Conservation (phyloP, 345 rosid genomes). For the Syzygium aromaticum region DNA sequence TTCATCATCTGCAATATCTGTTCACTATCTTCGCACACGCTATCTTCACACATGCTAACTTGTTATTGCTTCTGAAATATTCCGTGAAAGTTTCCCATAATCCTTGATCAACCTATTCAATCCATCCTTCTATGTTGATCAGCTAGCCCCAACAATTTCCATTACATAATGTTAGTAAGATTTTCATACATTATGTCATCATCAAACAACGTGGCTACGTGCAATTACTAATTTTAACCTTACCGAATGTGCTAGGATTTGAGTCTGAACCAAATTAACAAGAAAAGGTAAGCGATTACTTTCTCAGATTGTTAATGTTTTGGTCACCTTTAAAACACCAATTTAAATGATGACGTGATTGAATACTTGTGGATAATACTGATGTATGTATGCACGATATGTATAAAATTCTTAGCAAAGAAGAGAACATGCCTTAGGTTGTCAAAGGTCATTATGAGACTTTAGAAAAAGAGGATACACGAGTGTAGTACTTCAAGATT, state of each 20-base stretch:
- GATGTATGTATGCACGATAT: background rate
- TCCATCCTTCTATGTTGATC: no score
- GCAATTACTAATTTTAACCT: background rate
- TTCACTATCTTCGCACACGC: no score
- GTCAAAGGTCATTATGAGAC: background rate
- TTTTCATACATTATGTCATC: background rate
- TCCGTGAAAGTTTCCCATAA: no score
- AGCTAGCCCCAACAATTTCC: background rate
- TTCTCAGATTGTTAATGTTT: background rate
- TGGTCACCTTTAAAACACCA: background rate
- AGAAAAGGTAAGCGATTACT: background rate
- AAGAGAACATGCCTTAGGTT: background rate
- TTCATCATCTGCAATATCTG: no score
- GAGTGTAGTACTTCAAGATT: background rate
- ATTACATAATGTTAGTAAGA: background rate
- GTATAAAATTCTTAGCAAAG: background rate
- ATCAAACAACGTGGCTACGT: background rate
- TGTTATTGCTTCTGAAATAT: no score
- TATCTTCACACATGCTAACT: no score
- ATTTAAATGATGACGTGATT: background rate
- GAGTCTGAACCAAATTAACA: background rate
- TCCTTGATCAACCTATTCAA: no score
- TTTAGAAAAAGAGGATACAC: background rate
- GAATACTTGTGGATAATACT: background rate
- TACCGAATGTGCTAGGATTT: background rate